A percentile compares a stretch with the other conserved stretches of the same genome.
Evolutionary conservation across 768 basidiomycete species (phyloP).

Genomic region (Hygrocybe coccinea): DNA sequence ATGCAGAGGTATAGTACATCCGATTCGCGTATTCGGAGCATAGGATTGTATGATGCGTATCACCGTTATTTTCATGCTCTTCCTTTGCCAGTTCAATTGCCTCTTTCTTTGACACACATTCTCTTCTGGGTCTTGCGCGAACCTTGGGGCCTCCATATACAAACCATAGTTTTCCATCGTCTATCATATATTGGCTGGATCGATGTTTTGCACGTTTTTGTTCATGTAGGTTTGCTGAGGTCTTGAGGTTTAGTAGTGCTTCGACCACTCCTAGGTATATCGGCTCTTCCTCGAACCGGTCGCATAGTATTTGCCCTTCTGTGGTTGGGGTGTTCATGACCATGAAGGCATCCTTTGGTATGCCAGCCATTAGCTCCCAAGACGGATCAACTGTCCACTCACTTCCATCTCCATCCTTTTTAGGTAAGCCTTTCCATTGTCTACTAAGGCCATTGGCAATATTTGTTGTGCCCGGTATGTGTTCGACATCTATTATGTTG

Average conservation of each 20-base stretch:
- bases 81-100: too few species aligned
- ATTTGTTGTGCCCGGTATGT: conserved; percentile 21
- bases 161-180: conserved; percentile 19
- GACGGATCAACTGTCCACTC: conserved; percentile 30
- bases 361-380: conserved; percentile 18
- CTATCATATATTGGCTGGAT: not conserved
- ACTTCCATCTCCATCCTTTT: conserved; percentile 22
- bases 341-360: conserved; percentile 6
- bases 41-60: too few species aligned
- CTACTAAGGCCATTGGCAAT: conserved; percentile 12
- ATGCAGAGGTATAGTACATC: too few species aligned
- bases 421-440: conserved; percentile 12
- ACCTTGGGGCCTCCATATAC: conserved; percentile 14
- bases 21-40: too few species aligned
- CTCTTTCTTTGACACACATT: conserved; percentile 23
- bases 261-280: conserved; percentile 23
- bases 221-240: conserved; percentile 10
- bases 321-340: conserved; percentile 16
- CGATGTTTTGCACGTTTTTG: conserved; percentile 20
- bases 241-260: conserved; percentile 20
- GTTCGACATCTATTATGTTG: conserved; percentile 24
- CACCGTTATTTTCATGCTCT: too few species aligned
- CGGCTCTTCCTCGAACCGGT: not conserved
- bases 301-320: too few species aligned
- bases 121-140: conserved; percentile 17